phyloP scores from a whole-genome alignment of 2,329 filamentous ascomycete genomes.

The Cryphonectria parasitica region DNA sequence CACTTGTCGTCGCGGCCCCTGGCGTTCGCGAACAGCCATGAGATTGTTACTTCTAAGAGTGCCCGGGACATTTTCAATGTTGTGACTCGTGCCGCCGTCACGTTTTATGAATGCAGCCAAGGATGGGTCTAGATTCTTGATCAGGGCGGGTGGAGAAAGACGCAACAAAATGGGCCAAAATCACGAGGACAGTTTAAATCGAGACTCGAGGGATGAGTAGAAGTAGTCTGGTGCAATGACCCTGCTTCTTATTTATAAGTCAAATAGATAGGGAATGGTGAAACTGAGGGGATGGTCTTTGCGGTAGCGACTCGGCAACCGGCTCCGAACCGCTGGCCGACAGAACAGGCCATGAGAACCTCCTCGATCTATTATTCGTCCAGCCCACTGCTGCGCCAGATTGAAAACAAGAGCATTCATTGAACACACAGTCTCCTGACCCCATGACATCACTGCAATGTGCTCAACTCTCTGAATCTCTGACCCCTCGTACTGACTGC shows the following conservation, averaged over 20 bases:
- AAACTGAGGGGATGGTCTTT: neutral
- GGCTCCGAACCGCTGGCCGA: neutral
- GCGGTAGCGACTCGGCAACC: slow-evolving; percentile 1
- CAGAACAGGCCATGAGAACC: neutral
- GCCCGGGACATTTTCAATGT: slow-evolving; percentile 14
- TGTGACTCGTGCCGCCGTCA: neutral
- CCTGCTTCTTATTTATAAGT: neutral
- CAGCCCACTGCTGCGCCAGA: neutral
- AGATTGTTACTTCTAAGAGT: slow-evolving; percentile 40
- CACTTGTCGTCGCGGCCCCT: slow-evolving; percentile 44
- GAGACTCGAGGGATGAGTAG: neutral
- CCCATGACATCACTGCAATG: neutral
- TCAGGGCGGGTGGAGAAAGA: too few relatives aligned
- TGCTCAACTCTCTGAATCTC: neutral
- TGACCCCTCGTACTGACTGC: neutral
- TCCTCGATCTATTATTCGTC: neutral
- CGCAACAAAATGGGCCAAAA: too few relatives aligned
- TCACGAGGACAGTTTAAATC: too few relatives aligned
- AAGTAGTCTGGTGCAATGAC: neutral
- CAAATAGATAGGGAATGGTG: neutral
- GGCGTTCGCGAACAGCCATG: slow-evolving; percentile 46
- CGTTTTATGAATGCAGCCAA: too few relatives aligned
- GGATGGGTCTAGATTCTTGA: neutral
- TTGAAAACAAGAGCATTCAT: neutral
- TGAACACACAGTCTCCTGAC: neutral